Evolutionary conservation across 139 green algal genomes (phyloP).

Genomic region (Microglena sp.): DNA sequence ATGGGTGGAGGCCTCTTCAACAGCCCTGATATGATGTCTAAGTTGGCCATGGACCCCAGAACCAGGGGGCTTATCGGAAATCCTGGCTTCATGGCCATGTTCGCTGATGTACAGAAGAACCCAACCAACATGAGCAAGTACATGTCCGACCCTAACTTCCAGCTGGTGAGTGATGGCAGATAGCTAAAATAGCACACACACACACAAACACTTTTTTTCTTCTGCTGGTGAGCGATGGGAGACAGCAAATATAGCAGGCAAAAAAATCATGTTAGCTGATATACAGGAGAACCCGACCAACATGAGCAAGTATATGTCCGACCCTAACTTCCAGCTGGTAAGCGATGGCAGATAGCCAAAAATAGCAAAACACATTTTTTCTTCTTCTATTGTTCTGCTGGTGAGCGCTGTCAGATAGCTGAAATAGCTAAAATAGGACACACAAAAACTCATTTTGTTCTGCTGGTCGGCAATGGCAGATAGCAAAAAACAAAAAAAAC

Average conservation of each 20-base stretch:
- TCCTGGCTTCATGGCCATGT: conserved; percentile 84
- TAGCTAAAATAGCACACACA: neutral
- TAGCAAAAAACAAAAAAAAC: too few species aligned
- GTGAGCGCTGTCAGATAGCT: too few species aligned
- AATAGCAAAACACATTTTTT: too few species aligned
- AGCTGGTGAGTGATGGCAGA: conserved; percentile 30
- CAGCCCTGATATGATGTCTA: conserved; percentile 60
- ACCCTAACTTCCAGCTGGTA: conserved; percentile 61
- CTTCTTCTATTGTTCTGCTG: too few species aligned
- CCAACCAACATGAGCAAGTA: conserved; percentile 56
- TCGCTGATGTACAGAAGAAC: conserved; percentile 66
- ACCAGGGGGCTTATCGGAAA: conserved; percentile 66
- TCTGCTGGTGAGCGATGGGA: too few species aligned
- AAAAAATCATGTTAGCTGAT: too few species aligned
- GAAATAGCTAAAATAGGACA: too few species aligned
- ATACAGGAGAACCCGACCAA: conserved; percentile 64
- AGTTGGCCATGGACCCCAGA: conserved; percentile 75
- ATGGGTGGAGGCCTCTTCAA: conserved; percentile 12
- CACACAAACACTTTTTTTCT: neutral
- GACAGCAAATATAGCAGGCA: neutral
- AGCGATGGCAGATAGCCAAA: neutral
- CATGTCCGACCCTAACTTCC: conserved; percentile 58
- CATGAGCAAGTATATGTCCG: conserved; percentile 55
- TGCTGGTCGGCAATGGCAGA: too few species aligned
- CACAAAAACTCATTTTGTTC: too few species aligned